Evolutionary conservation across 208 protist genomes (phyloP).

Genomic region (Trypanosoma boissoni): DNA sequence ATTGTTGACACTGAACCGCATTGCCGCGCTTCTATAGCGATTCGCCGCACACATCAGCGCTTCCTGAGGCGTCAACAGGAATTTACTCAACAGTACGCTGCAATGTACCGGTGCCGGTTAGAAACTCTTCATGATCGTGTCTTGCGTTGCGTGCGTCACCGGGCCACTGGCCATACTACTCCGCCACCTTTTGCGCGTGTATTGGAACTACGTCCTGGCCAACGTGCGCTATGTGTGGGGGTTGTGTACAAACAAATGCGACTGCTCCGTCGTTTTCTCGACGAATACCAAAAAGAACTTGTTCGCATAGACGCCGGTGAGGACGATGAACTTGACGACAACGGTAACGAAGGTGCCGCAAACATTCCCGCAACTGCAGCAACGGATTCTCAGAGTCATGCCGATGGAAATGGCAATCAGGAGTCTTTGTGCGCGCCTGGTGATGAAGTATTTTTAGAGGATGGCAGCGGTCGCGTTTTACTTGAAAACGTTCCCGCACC

Average conservation of each 20-base stretch:
- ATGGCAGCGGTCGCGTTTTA: constrained; percentile 74
- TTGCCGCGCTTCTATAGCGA: constrained; percentile 43
- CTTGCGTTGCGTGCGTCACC: constrained; percentile 31
- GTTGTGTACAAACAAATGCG: constrained; percentile 91
- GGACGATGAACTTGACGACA: constrained; percentile 38
- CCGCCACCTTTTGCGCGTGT: constrained; percentile 29
- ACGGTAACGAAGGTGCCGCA: constrained; percentile 13
- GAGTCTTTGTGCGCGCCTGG: constrained; percentile 45
- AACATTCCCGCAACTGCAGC: constrained; percentile 25
- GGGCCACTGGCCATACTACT: neutral
- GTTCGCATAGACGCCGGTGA: constrained; percentile 80
- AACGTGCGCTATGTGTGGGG: constrained; percentile 63
- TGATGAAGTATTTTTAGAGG: constrained; percentile 81
- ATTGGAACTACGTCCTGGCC: constrained; percentile 60
- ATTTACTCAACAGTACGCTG: constrained; percentile 83
- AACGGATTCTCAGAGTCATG: constrained; percentile 32
- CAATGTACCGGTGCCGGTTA: constrained; percentile 79
- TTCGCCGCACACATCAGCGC: constrained; percentile 71
- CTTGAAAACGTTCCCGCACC: constrained; percentile 49
- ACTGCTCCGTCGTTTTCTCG: constrained; percentile 77
- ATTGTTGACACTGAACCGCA: neutral
- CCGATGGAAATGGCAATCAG: no score
- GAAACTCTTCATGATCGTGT: constrained; percentile 42
- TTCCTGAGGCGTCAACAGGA: constrained; percentile 73
- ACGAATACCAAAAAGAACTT: constrained; percentile 86